Conservation (phyloP, 345 rosid genomes). For the Citrus medica region DNA sequence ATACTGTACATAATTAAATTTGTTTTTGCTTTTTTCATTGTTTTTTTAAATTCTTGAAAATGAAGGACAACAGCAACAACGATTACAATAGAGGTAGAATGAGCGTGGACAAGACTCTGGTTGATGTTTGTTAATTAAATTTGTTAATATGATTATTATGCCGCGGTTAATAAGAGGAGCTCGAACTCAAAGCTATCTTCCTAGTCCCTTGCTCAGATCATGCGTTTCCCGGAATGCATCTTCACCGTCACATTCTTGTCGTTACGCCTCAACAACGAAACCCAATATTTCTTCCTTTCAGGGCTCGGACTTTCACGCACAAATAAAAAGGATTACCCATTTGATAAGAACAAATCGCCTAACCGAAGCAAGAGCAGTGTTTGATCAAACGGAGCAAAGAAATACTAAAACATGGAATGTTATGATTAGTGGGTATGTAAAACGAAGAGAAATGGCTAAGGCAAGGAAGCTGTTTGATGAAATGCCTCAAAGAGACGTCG, state of each 20-base stretch:
- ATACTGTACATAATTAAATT: too few relatives aligned
- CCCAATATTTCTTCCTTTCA: constrained; percentile 11
- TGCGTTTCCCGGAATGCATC: not conserved
- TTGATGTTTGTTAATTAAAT: too few relatives aligned
- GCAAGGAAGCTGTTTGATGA: constrained; percentile 48
- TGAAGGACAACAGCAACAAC: too few relatives aligned
- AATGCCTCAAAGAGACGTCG: constrained; percentile 50
- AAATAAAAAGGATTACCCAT: constrained; percentile 44
- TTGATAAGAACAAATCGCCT: constrained; percentile 43
- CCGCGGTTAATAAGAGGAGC: not conserved
- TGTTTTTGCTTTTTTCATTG: too few relatives aligned
- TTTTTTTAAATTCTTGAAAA: too few relatives aligned
- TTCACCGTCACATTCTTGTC: not conserved
- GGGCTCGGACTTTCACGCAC: constrained; percentile 21
- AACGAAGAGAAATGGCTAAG: constrained; percentile 31
- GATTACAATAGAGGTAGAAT: too few relatives aligned
- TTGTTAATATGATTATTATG: not conserved
- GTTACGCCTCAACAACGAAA: constrained; percentile 7
- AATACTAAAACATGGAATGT: constrained; percentile 67
- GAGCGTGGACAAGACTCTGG: too few relatives aligned
- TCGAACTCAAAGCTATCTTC: not conserved
- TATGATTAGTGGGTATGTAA: constrained; percentile 56
- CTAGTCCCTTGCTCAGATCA: not conserved
- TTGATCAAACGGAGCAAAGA: constrained; percentile 32
- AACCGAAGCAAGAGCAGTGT: constrained; percentile 46